Conservation (phyloP, 2,329 filamentous ascomycete species). For the Neonectria sp. region DNA sequence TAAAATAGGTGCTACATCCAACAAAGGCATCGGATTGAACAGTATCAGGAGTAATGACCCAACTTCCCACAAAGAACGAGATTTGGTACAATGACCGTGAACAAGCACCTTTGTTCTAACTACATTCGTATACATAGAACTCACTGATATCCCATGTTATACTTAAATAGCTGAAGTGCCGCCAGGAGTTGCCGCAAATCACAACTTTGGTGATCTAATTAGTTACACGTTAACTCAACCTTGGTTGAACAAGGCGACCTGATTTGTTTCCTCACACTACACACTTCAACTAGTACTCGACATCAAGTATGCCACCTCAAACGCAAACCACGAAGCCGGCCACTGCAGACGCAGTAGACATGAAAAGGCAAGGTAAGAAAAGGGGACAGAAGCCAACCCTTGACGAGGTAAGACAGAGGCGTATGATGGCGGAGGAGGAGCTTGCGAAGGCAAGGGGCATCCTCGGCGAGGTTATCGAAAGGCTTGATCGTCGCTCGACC, state of each 20-base stretch:
- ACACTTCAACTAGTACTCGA: background rate
- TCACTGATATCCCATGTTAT: no score
- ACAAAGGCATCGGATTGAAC: no score
- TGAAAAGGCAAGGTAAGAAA: background rate
- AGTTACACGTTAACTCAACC: background rate
- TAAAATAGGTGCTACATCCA: no score
- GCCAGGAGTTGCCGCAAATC: background rate
- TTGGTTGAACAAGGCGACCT: background rate
- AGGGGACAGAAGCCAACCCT: background rate
- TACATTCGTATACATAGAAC: no score
- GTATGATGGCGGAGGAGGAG: background rate
- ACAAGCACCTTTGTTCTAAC: background rate
- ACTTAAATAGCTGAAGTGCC: background rate
- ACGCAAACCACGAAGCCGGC: background rate
- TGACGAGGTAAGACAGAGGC: background rate
- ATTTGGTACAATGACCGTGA: background rate
- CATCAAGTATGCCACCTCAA: background rate
- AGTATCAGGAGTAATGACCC: no score
- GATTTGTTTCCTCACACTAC: background rate
- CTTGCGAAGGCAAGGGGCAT: background rate
- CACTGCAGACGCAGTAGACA: background rate
- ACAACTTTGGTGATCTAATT: background rate
- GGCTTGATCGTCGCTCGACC: background rate
- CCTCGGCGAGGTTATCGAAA: background rate
- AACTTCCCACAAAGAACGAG: no score